Base-by-base conservation (phyloP, 345 rosid species). In the Acer saccharum region DNA sequence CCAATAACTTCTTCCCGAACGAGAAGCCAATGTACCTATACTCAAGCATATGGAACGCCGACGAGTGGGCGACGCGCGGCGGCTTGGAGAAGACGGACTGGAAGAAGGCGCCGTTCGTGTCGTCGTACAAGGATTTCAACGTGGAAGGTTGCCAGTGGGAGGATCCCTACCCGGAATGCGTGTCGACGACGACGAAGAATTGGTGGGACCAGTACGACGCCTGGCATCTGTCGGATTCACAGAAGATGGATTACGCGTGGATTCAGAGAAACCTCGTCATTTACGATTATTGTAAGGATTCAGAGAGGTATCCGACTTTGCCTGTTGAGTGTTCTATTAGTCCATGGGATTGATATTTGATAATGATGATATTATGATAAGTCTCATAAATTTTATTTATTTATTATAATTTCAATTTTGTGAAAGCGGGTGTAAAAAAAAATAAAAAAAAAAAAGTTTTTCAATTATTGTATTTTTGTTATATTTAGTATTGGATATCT, bases 1-100 rank as follows among this genome's bases (percentile, higher is more conserved):
- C 78, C n/a, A 96, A 96, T 81, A 80, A 88, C 65, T 96, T 94
- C 89, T 96, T 94, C 83, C 99, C 99, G 2, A 85, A 92, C 68
- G 94, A 90, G 86, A 96, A 92, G 91, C 99, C 98, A 0, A 92
- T 96, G 99, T 92, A 88, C 88, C 84, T 96, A 46, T 96, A 94
- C 84, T 96, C 99, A 9, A 94, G 98, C 84, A 91, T 96, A 10
- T 96, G 99, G 98, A 94, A 94, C 79, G 99, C 98, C 0, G 99
- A 96, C 43, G 98, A 96, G 0, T 96, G 98, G 99, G 99, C 98
- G 11, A 96, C 99, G 3, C 83, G 98, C 64, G 98, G 99, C 1
- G 99, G 99, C 16, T 84, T 92, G 0, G 99, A 94, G 92, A 94
- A 96, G 81, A 96, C 99, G 0, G 86, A 96, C 78, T 92, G 99